Percentiles rank a stretch among this genome's conserved stretches.
These are phyloP conservation scores for Jatropha podagrica DNA, from an alignment of 441 rosid genomes.

Conservation along the genomic window DNA sequence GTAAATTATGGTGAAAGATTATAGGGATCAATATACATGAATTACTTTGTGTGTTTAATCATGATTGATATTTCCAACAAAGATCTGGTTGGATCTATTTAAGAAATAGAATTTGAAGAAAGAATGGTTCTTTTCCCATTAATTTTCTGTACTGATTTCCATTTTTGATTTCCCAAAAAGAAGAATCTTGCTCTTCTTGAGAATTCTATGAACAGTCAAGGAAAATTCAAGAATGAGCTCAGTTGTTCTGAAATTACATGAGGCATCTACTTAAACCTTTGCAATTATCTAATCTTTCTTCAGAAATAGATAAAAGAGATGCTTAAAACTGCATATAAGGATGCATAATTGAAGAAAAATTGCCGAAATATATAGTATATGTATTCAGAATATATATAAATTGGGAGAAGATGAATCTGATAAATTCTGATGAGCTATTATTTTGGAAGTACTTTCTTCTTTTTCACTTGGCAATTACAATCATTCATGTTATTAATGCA, in stretches of 20 bases:
- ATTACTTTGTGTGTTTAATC: background rate
- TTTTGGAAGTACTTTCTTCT: conserved; percentile 59
- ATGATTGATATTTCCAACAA: background rate
- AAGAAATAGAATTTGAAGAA: background rate
- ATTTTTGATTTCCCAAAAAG: background rate
- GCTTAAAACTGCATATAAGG: conserved; percentile 3
- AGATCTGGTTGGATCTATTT: background rate
- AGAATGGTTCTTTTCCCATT: background rate
- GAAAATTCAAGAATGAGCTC: background rate
- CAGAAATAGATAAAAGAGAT: background rate
- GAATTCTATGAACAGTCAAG: background rate
- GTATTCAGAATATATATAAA: background rate
- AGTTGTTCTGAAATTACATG: too few relatives aligned
- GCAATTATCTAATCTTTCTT: background rate
- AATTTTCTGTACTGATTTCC: background rate
- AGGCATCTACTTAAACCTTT: background rate
- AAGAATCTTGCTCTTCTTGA: background rate
- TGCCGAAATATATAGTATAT: background rate
- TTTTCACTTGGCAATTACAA: conserved; percentile 51
- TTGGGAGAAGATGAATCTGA: background rate
- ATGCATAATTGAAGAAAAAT: background rate
- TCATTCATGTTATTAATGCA: conserved; percentile 50
- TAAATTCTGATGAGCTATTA: background rate
- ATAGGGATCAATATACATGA: conserved; percentile 1
- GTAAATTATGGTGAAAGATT: background rate